Evolutionary conservation across 441 rosid genomes (phyloP), one percentile per base, ranked within the genome.

Genomic region (Gossypium trilobum): DNA sequence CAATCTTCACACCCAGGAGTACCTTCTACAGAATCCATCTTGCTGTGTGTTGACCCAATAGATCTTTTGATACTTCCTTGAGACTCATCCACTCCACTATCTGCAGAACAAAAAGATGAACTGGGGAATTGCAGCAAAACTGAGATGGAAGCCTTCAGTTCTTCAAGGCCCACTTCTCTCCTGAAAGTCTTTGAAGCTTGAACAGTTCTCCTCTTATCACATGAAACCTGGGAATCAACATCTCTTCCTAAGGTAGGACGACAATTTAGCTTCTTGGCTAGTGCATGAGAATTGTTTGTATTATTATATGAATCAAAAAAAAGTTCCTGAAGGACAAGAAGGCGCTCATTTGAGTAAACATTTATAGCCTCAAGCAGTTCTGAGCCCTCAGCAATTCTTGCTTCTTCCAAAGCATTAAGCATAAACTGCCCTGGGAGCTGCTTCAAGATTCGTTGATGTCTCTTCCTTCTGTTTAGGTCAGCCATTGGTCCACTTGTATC

Each of bases 1-100:
- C 96, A 96, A 81, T 93, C 98, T 82, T 93, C 99, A 70, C 97
- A 96, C 25, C 96, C 98, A 74, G 85, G 86, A 42, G 92, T 81
- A 66, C 80, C 87, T 82, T 92, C 97, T 17, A 76, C 59, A 14
- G 74, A 70, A 76, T 88, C 91, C 75, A 87, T 55, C 85, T 87
- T 90, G 84, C 65, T 87, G 84, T 80, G 68, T 39, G 72, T 76
- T 63, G 82, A 83, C 73, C 93, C 90, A 71, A 74, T 59, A 71
- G 92, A 73, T 82, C 87, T 87, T 84, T 87, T 93, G 78, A 77
- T 84, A 81, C 87, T 89, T 72, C 84, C 85, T 72, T 87, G 92
- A 77, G 88, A 86, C 77, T 90, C 97, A 80, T 91, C 91, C 31
- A 73, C 56, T 66, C 79, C 81, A 48, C 82, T 75, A 36, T 85